A percentile compares a stretch with the other conserved stretches of the same genome.
These are phyloP conservation scores for Alternaria solani DNA, from an alignment of 2,329 filamentous ascomycete species.

Conservation along the genomic window DNA sequence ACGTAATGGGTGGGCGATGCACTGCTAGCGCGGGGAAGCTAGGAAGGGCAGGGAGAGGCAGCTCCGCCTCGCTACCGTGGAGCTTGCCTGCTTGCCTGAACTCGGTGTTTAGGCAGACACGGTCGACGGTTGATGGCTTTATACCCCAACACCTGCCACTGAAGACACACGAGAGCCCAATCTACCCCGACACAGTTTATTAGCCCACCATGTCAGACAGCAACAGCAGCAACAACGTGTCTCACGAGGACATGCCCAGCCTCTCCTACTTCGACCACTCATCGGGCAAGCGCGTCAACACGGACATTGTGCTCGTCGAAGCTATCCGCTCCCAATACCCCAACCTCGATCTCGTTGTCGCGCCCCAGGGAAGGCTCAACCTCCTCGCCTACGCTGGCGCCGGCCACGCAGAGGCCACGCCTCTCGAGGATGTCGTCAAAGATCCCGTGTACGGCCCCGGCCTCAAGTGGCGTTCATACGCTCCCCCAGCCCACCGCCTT, in stretches of 20 bases:
- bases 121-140: not conserved
- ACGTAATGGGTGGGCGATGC: constrained; percentile 11
- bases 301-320: constrained; percentile 55
- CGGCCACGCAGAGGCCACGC: constrained; percentile 52
- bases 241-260: constrained; percentile 48
- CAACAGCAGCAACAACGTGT: constrained; percentile 16
- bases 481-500: constrained; percentile 51
- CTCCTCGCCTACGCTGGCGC: constrained; percentile 55
- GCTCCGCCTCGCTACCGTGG: not conserved
- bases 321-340: constrained; percentile 57
- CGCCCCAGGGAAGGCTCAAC: constrained; percentile 44
- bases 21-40: constrained; percentile 5
- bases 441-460: constrained; percentile 44
- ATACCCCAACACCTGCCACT: constrained; percentile 19
- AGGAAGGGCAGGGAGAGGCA: constrained; percentile 3
- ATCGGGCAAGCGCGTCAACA: constrained; percentile 53
- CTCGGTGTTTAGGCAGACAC: constrained; percentile 11
- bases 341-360: constrained; percentile 54
- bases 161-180: not conserved
- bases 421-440: constrained; percentile 53
- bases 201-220: constrained; percentile 21
- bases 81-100: constrained; percentile 5
- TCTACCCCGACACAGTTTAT: constrained; percentile 28
- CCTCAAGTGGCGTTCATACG: constrained; percentile 51
- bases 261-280: constrained; percentile 56